Percentiles rank a stretch among this genome's conserved stretches.
Evolutionary conservation across 2,329 filamentous ascomycete genomes (phyloP).

Genomic region (Polytolypa hystricis): DNA sequence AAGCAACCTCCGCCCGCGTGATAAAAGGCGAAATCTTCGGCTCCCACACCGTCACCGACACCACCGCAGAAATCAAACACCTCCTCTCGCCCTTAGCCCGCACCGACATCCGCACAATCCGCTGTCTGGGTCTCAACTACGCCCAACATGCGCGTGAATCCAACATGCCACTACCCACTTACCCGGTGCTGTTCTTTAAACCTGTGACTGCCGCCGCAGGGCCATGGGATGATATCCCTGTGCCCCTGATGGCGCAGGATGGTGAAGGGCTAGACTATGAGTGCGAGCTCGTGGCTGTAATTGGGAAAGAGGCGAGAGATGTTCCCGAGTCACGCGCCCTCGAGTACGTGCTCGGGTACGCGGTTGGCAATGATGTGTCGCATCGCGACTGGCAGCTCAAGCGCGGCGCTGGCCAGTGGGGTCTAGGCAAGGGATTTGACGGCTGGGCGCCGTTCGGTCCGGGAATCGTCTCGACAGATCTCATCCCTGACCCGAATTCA

Average conservation of each 20-base stretch:
- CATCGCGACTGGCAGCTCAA: slow-evolving; percentile 67
- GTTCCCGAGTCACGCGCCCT: slow-evolving; percentile 55
- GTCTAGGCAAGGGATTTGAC: slow-evolving; percentile 62
- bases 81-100: slow-evolving; percentile 55
- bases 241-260: slow-evolving; percentile 55
- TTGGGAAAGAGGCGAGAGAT: slow-evolving; percentile 55
- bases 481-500: slow-evolving; percentile 35
- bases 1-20: slow-evolving; percentile 50
- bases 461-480: slow-evolving; percentile 49
- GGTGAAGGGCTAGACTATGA: slow-evolving; percentile 64
- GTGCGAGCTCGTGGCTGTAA: slow-evolving; percentile 64
- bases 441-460: slow-evolving; percentile 65
- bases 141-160: slow-evolving; percentile 60
- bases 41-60: slow-evolving; percentile 51
- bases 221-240: slow-evolving; percentile 54
- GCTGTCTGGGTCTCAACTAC: slow-evolving; percentile 63
- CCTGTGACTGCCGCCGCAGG: slow-evolving; percentile 55
- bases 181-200: slow-evolving; percentile 66
- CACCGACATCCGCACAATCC: slow-evolving; percentile 53
- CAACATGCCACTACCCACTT: slow-evolving; percentile 57
- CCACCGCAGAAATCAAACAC: slow-evolving; percentile 40
- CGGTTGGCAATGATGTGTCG: slow-evolving; percentile 68
- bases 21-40: slow-evolving; percentile 58
- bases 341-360: slow-evolving; percentile 64
- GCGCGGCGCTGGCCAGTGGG: slow-evolving; percentile 58